These are phyloP conservation scores for Arachis stenosperma DNA, from an alignment of 306 rosid genomes.

Conservation along the genomic window DNA sequence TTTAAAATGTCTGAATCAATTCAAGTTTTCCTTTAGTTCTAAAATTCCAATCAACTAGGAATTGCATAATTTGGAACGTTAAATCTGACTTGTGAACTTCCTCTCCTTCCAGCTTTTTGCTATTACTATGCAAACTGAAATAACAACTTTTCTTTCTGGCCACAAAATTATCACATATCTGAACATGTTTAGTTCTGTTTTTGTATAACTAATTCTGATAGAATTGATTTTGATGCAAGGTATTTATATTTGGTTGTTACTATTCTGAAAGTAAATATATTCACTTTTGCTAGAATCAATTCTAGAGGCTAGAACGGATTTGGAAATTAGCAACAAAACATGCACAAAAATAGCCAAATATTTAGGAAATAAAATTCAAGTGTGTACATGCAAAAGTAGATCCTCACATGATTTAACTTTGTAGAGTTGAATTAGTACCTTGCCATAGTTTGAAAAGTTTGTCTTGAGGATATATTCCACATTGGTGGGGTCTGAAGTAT, in stretches of 20 bases:
- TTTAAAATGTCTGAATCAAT: neutral
- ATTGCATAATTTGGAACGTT: neutral
- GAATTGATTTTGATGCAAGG: too few relatives aligned
- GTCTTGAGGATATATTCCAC: conserved; percentile 88
- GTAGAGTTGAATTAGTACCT: conserved; percentile 49
- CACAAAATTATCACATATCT: neutral
- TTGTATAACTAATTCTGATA: too few relatives aligned
- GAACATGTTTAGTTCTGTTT: too few relatives aligned
- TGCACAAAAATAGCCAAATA: neutral
- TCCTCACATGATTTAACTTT: neutral
- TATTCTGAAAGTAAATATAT: too few relatives aligned
- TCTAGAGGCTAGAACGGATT: too few relatives aligned
- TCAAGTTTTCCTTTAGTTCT: neutral
- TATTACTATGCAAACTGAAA: neutral
- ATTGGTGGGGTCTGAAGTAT: conserved; percentile 71
- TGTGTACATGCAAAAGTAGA: neutral
- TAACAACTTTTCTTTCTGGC: neutral
- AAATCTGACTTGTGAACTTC: neutral
- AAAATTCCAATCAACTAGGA: neutral
- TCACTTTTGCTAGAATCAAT: neutral
- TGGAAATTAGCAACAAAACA: too few relatives aligned
- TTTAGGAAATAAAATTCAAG: neutral
- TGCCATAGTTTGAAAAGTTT: conserved; percentile 77
- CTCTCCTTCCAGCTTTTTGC: neutral
- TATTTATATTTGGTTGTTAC: too few relatives aligned